phyloP scores from a whole-genome alignment of 495 filamentous ascomycete species.

The Rostrohypoxylon terebratum region DNA sequence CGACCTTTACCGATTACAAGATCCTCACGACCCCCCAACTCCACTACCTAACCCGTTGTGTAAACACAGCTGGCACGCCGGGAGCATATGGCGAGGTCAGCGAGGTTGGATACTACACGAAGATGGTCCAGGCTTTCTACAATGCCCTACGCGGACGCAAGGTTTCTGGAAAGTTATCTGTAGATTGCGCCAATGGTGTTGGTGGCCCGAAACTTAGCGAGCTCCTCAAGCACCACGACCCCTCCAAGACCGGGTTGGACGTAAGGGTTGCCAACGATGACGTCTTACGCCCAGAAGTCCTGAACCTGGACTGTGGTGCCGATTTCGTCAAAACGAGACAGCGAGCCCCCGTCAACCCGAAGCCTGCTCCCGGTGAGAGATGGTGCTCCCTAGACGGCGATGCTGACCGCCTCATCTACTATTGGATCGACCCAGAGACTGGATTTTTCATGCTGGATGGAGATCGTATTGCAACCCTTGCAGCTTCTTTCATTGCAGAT shows the following conservation, averaged over 20 bases:
- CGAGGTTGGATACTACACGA: slow-evolving; percentile 94
- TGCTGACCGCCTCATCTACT: slow-evolving; percentile 95
- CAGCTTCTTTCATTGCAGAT: slow-evolving; percentile 92
- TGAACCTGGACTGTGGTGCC: slow-evolving; percentile 94
- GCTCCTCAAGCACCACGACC: slow-evolving; percentile 83
- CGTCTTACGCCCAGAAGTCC: slow-evolving; percentile 83
- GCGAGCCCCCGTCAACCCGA: slow-evolving; percentile 85
- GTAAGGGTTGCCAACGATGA: slow-evolving; percentile 93
- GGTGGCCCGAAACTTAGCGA: slow-evolving; percentile 91
- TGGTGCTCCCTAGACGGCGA: slow-evolving; percentile 94
- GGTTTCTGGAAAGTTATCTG: slow-evolving; percentile 75
- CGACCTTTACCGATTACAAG: slow-evolving; percentile 82
- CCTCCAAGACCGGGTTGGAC: slow-evolving; percentile 73
- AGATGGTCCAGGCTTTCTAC: slow-evolving; percentile 83
- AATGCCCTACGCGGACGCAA: slow-evolving; percentile 80
- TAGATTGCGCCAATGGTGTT: slow-evolving; percentile 97
- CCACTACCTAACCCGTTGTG: slow-evolving; percentile 94
- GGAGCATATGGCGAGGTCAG: slow-evolving; percentile 87
- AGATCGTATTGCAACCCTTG: slow-evolving; percentile 94
- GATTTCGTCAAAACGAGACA: slow-evolving; percentile 98
- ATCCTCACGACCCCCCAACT: slow-evolving; percentile 94
- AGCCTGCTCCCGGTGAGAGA: slow-evolving; percentile 78
- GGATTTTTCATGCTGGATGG: slow-evolving; percentile 93
- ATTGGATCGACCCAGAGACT: slow-evolving; percentile 84
- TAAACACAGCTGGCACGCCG: slow-evolving; percentile 87